Percentiles rank a stretch among this genome's conserved stretches.
phyloP scores from a whole-genome alignment of 2,329 filamentous ascomycete species.

The Ophiosphaerella korrae region DNA sequence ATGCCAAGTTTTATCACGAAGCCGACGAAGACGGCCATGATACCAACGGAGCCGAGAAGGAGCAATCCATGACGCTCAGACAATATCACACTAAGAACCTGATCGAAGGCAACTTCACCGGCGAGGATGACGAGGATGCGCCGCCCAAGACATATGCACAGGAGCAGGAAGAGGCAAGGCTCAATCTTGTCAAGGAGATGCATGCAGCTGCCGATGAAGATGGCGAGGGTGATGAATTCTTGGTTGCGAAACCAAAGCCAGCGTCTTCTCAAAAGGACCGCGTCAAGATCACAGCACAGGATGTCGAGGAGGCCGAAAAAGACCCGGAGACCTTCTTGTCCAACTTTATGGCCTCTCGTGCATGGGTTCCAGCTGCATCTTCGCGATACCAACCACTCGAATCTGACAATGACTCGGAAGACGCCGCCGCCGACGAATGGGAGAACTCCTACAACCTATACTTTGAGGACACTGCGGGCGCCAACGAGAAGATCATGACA shows the following conservation, averaged over 20 bases:
- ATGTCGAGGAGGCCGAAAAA: slow-evolving; percentile 77
- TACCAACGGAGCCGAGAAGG: slow-evolving; percentile 61
- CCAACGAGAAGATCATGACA: slow-evolving; percentile 85
- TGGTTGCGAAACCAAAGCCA: slow-evolving; percentile 70
- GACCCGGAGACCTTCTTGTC: slow-evolving; percentile 92
- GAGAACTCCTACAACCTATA: slow-evolving; percentile 94
- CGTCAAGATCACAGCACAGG: slow-evolving; percentile 52
- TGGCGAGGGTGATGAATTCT: slow-evolving; percentile 69
- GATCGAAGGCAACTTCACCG: slow-evolving; percentile 71
- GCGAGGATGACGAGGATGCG: slow-evolving; percentile 59
- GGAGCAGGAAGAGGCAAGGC: slow-evolving; percentile 84
- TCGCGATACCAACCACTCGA: slow-evolving; percentile 81
- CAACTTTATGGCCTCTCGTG: slow-evolving; percentile 90
- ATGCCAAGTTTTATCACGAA: slow-evolving; percentile 76
- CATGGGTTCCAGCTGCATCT: slow-evolving; percentile 76
- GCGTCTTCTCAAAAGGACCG: slow-evolving; percentile 33
- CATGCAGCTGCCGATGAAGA: slow-evolving; percentile 64
- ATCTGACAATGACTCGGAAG: slow-evolving; percentile 83
- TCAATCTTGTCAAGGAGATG: slow-evolving; percentile 78
- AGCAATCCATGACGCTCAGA: slow-evolving; percentile 82
- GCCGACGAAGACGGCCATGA: slow-evolving; percentile 58
- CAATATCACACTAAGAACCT: slow-evolving; percentile 94
- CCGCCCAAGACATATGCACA: slow-evolving; percentile 76
- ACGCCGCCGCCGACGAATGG: slow-evolving; percentile 79
- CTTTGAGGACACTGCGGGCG: slow-evolving; percentile 88